Evolutionary conservation across 2,329 filamentous ascomycete species (phyloP), one percentile per base, ranked within the genome.

Genomic region (Fusarium mangiferae): DNA sequence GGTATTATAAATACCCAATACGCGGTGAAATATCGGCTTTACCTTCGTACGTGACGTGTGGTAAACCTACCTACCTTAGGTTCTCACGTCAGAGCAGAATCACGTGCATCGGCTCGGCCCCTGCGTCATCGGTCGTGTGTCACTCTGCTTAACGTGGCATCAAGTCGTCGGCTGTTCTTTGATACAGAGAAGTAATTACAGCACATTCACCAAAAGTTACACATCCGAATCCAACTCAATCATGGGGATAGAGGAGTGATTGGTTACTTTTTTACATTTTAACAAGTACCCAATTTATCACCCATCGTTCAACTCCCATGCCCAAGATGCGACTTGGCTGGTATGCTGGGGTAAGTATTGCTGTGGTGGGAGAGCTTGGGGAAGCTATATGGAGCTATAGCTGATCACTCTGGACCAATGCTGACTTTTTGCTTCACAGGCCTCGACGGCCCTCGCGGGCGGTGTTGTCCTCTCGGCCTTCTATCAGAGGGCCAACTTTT

Each of bases 401-500:
- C 65, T 63, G 52, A 63, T 70, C 65, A 59, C 54, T 61, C 39
- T 57, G 60, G 52, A 73, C 65, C 54, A 45, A 61, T 71, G 70
- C 75, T 78, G 61, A 78, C 73, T 15, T 49, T 38, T 39, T 24
- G n/a, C 39, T 33, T 64, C 36, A 77, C 15, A 95, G 93, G 88
- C 90, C 83, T 98, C 96, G 62, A 91, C 93, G 82, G 92, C 91
- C 84, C 91, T 97, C 81, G 96, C 96, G 78, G 92, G 90, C 75
- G 90, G 91, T 78, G 95, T 98, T 68, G 88, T 98, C 69, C 84
- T 97, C 66, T 96, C 95, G 81, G 96, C 96, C 71, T 96, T 98
- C 84, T 93, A 96, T 80, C 94, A 98, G 85, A 91, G 96, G 74
- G 92, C 96, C 73, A 99, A 99, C 84, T 99, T 98, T 87, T 99